Conservation (phyloP, 2,329 filamentous ascomycete species). For the Albifimbria verrucaria region DNA sequence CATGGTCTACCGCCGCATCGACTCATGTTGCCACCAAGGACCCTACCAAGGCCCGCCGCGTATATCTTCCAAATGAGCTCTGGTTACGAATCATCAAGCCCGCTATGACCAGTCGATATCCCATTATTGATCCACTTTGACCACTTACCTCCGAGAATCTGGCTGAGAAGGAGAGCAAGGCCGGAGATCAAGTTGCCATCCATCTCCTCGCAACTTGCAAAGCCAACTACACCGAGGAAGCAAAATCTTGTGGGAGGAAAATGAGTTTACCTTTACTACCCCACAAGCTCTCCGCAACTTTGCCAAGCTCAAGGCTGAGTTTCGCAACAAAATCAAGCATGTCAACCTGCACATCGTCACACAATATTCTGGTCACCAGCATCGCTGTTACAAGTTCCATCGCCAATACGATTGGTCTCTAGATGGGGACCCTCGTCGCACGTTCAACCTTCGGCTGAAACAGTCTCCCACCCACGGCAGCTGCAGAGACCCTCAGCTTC, state of each 20-base stretch:
- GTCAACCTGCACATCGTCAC: slow-evolving; percentile 52
- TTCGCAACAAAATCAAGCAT: slow-evolving; percentile 42
- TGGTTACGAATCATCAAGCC: slow-evolving; percentile 49
- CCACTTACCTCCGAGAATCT: slow-evolving; percentile 40
- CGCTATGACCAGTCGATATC: slow-evolving; percentile 43
- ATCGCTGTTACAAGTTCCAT: slow-evolving; percentile 37
- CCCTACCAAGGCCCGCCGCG: slow-evolving; percentile 26
- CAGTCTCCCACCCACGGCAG: slow-evolving; percentile 47
- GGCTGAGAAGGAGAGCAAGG: slow-evolving; percentile 40
- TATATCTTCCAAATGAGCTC: slow-evolving; percentile 50
- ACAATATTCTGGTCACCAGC: slow-evolving; percentile 52
- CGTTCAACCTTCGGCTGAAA: slow-evolving; percentile 38
- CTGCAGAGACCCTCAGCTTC: no score
- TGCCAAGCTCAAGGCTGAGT: slow-evolving; percentile 37
- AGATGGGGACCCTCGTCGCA: slow-evolving; percentile 38
- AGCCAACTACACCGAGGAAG: slow-evolving; percentile 45
- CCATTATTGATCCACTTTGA: slow-evolving; percentile 54
- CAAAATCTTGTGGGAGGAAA: slow-evolving; percentile 47
- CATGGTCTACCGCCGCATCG: slow-evolving; percentile 42
- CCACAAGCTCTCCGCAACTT: slow-evolving; percentile 47
- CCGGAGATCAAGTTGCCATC: slow-evolving; percentile 46
- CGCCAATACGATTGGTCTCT: slow-evolving; percentile 40
- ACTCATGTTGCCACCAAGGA: slow-evolving; percentile 28
- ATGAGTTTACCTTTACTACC: slow-evolving; percentile 54
- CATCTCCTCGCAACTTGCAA: slow-evolving; percentile 51